phyloP scores from a whole-genome alignment of 495 filamentous ascomycete genomes.

The Echria macrotheca region DNA sequence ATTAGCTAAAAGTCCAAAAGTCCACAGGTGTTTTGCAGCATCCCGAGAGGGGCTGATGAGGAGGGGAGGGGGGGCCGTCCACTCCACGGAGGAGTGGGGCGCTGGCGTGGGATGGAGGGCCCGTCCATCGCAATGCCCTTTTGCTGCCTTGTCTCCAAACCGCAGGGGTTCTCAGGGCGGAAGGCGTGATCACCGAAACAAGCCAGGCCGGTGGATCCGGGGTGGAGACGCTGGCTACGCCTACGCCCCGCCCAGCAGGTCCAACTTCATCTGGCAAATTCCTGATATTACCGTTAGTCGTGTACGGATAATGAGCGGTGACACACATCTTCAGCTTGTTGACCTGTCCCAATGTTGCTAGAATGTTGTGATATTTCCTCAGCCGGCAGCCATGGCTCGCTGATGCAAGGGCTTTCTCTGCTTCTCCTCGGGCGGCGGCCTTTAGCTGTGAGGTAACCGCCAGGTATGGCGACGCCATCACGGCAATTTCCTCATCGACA shows the following conservation, averaged over 20 bases:
- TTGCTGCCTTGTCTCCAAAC: background rate
- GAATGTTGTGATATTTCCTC: constrained; percentile 31
- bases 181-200: constrained; percentile 12
- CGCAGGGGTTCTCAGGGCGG: constrained; percentile 3
- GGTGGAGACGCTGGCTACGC: too few relatives aligned
- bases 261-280: constrained; percentile 10
- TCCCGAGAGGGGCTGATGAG: constrained; percentile 19
- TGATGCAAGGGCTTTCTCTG: background rate
- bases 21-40: constrained; percentile 14
- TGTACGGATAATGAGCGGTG: constrained; percentile 10
- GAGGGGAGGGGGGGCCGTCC: constrained; percentile 11
- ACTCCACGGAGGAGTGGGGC: constrained; percentile 7
- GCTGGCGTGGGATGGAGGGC: background rate
- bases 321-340: constrained; percentile 17
- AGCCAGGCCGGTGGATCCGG: constrained; percentile 1
- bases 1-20: constrained; percentile 18
- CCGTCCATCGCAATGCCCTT: background rate
- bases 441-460: background rate
- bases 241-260: too few relatives aligned
- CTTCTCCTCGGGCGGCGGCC: background rate
- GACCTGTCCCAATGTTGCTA: constrained; percentile 24
- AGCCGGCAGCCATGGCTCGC: constrained; percentile 10
- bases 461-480: background rate
- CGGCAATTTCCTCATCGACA: background rate
- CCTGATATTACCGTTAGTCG: background rate